phyloP scores from a whole-genome alignment of 768 basidiomycete genomes.

The Boletellus ananiceps region DNA sequence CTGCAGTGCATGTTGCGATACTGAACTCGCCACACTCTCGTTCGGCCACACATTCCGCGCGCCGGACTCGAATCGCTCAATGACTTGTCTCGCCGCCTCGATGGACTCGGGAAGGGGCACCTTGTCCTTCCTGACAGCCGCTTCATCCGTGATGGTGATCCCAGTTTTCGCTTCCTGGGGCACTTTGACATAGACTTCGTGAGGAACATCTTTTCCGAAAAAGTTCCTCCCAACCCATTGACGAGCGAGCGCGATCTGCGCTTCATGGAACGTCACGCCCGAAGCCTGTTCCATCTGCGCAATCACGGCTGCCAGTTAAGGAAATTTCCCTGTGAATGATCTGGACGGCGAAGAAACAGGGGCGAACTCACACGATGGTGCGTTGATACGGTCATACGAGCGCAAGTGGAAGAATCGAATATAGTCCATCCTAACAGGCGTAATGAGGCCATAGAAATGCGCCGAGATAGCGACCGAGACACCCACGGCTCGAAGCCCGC shows the following conservation, averaged over 20 bases:
- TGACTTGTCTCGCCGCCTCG: constrained; percentile 63
- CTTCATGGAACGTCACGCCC: constrained; percentile 78
- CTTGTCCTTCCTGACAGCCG: constrained; percentile 49
- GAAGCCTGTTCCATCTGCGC: constrained; percentile 65
- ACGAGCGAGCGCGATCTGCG: constrained; percentile 79
- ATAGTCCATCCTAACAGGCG: constrained; percentile 58
- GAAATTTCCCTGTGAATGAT: constrained; percentile 18
- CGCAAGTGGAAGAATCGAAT: constrained; percentile 92
- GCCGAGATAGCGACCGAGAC: neutral
- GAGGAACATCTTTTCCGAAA: constrained; percentile 34
- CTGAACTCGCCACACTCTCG: constrained; percentile 65
- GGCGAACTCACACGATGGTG: constrained; percentile 49
- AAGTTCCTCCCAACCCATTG: constrained; percentile 62
- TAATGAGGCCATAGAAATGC: neutral
- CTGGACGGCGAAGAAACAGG: constrained; percentile 3
- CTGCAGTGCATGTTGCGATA: constrained; percentile 73
- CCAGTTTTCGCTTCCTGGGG: constrained; percentile 48
- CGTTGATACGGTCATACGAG: constrained; percentile 86
- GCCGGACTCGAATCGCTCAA: constrained; percentile 67
- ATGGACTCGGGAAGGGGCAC: constrained; percentile 63
- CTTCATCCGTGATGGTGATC: constrained; percentile 50
- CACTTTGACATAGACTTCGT: constrained; percentile 54
- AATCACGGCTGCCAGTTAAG: constrained; percentile 43
- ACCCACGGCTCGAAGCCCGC: constrained; percentile 77
- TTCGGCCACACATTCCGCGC: constrained; percentile 54